A percentile compares a stretch with the other conserved stretches of the same genome.
phyloP scores from a whole-genome alignment of 2,329 filamentous ascomycete species.

The Leptosphaerulina australis region DNA sequence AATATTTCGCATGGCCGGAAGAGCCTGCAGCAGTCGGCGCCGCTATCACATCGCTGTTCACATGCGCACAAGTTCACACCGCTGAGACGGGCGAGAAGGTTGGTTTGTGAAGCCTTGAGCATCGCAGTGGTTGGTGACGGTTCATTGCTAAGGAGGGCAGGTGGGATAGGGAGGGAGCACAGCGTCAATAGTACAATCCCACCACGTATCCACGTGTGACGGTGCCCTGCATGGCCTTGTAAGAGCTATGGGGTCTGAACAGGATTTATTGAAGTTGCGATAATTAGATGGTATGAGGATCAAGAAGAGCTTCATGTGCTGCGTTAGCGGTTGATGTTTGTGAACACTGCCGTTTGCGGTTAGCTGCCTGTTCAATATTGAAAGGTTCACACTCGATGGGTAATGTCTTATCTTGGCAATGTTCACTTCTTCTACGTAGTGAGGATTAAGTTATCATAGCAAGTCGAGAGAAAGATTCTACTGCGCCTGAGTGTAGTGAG shows the following conservation, averaged over 20 bases:
- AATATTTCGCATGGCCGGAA: constrained; percentile 1
- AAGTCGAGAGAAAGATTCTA: neutral
- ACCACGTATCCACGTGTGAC: constrained; percentile 10
- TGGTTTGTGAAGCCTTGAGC: neutral
- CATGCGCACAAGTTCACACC: constrained; percentile 1
- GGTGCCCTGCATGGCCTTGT: constrained; percentile 7
- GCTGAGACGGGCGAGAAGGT: constrained; percentile 1
- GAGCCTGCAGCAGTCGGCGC: neutral
- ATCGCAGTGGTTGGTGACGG: constrained; percentile 7
- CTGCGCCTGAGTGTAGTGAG: neutral
- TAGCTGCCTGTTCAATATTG: neutral
- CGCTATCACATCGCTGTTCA: constrained; percentile 4
- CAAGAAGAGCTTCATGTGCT: neutral
- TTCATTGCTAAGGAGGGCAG: constrained; percentile 3
- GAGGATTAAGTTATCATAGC: neutral
- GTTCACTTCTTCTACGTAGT: neutral
- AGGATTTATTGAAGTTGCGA: constrained; percentile 4
- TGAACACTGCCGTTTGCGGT: neutral
- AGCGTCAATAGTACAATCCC: constrained; percentile 7
- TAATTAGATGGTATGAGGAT: neutral
- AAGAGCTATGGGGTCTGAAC: neutral
- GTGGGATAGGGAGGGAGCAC: constrained; percentile 5
- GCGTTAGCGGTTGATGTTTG: neutral
- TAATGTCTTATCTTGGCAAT: neutral
- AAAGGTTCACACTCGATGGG: neutral